phyloP scores from a whole-genome alignment of 805 yeast genomes.

The Yarrowia sp. region DNA sequence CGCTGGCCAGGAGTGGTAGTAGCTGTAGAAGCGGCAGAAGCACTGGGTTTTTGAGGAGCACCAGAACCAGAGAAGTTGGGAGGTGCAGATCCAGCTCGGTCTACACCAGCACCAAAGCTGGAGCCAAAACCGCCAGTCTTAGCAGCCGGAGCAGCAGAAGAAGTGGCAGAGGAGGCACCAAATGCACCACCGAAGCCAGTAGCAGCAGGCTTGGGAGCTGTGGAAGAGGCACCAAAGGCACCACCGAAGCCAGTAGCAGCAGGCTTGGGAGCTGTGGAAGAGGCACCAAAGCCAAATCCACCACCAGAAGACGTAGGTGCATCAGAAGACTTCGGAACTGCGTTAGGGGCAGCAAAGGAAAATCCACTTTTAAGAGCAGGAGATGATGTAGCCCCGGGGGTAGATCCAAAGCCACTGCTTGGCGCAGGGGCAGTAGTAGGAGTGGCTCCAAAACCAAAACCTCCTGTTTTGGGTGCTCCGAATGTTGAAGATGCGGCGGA shows the following conservation, averaged over 20 bases:
- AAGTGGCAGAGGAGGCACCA: neutral
- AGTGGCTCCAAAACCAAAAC: neutral
- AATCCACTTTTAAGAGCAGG: neutral
- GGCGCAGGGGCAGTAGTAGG: neutral
- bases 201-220: neutral
- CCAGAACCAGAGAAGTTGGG: neutral
- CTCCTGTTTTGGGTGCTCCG: too few species aligned
- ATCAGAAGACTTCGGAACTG: neutral
- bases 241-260: too few species aligned
- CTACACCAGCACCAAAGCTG: neutral
- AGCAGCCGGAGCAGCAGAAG: neutral
- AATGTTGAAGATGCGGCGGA: too few species aligned
- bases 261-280: neutral
- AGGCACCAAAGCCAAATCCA: neutral
- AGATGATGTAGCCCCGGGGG: neutral
- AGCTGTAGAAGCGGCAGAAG: neutral
- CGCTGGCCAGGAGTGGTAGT: constrained; percentile 3
- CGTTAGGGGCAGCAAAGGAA: too few species aligned
- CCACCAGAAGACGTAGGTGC: neutral
- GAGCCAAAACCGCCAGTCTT: neutral
- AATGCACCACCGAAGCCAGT: too few species aligned
- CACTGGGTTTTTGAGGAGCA: neutral
- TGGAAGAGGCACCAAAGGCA: neutral
- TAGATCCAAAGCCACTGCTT: neutral
- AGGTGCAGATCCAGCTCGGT: constrained; percentile 18